phyloP scores from a whole-genome alignment of 2,329 filamentous ascomycete genomes.

The Neophaeococcomyces mojaviensis region DNA sequence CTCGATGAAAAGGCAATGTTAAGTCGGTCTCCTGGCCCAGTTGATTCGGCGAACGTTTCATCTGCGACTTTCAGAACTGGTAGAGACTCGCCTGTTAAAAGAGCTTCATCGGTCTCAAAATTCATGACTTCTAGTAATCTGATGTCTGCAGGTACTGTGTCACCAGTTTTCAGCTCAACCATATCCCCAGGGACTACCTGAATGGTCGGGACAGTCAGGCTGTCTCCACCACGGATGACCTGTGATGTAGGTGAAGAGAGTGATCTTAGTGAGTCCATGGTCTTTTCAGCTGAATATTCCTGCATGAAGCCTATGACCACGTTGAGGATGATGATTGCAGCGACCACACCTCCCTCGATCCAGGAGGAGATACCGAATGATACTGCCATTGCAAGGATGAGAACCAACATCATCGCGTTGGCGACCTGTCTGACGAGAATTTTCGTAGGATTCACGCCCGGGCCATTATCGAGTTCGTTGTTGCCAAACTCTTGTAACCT shows the following conservation, averaged over 20 bases:
- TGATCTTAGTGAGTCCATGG: slow-evolving; percentile 45
- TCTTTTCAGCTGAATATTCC: slow-evolving; percentile 48
- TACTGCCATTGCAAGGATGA: slow-evolving; percentile 51
- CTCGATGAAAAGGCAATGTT: slow-evolving; percentile 57
- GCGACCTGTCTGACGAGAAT: slow-evolving; percentile 45
- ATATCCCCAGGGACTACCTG: slow-evolving; percentile 52
- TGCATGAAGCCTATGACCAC: slow-evolving; percentile 51
- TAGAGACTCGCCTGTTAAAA: slow-evolving; percentile 56
- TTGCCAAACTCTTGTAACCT: slow-evolving; percentile 51
- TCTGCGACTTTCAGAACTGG: slow-evolving; percentile 49
- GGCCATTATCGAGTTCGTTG: slow-evolving; percentile 61
- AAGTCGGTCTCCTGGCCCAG: slow-evolving; percentile 51
- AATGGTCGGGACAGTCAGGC: slow-evolving; percentile 41
- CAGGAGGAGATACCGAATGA: slow-evolving; percentile 52
- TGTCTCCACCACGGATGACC: slow-evolving; percentile 44
- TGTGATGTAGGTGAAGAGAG: slow-evolving; percentile 45
- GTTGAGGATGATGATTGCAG: slow-evolving; percentile 51
- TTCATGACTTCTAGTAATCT: slow-evolving; percentile 50
- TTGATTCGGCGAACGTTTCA: slow-evolving; percentile 37
- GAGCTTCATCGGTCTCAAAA: slow-evolving; percentile 53
- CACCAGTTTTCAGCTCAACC: slow-evolving; percentile 44
- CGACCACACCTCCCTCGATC: slow-evolving; percentile 54
- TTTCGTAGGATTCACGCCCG: slow-evolving; percentile 61
- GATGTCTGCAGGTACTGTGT: slow-evolving; percentile 45
- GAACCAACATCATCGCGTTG: slow-evolving; percentile 48